Percentiles rank a stretch among this genome's conserved stretches.
Conservation (phyloP, 2,329 filamentous ascomycete species). For the Neophaeococcomyces aloes region DNA sequence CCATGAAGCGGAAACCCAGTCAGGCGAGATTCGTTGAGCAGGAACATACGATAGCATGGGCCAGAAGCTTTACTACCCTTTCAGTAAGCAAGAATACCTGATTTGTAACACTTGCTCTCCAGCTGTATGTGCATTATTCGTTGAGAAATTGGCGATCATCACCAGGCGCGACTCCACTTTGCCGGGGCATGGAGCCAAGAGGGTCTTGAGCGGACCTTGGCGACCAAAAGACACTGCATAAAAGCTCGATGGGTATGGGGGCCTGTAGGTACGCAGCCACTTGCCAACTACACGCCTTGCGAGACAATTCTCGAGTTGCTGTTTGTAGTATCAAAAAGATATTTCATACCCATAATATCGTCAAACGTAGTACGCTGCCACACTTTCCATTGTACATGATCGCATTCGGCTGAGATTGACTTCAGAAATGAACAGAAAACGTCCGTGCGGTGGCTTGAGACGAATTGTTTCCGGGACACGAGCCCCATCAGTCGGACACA, state of each 20-base stretch:
- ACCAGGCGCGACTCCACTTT: not conserved
- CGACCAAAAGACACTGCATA: slow-evolving; percentile 7
- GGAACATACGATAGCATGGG: no score
- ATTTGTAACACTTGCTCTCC: no score
- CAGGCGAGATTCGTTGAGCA: not conserved
- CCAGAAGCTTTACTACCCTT: no score
- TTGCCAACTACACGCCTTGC: no score
- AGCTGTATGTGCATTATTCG: not conserved
- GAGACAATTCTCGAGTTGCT: no score
- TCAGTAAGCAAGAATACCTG: no score
- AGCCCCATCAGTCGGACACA: not conserved
- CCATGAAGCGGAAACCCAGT: not conserved
- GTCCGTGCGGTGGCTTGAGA: slow-evolving; percentile 1
- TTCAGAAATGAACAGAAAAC: not conserved
- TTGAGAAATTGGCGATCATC: not conserved
- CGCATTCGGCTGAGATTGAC: no score
- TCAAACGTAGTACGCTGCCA: no score
- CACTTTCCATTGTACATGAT: no score
- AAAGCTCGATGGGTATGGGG: not conserved
- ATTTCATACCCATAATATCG: no score
- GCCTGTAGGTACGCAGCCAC: not conserved
- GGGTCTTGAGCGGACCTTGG: not conserved
- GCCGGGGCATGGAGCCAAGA: not conserved
- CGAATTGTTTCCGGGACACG: not conserved
- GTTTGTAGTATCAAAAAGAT: no score